Evolutionary conservation across 805 yeast species (phyloP).

Genomic region (Cyberlindnera maritima): DNA sequence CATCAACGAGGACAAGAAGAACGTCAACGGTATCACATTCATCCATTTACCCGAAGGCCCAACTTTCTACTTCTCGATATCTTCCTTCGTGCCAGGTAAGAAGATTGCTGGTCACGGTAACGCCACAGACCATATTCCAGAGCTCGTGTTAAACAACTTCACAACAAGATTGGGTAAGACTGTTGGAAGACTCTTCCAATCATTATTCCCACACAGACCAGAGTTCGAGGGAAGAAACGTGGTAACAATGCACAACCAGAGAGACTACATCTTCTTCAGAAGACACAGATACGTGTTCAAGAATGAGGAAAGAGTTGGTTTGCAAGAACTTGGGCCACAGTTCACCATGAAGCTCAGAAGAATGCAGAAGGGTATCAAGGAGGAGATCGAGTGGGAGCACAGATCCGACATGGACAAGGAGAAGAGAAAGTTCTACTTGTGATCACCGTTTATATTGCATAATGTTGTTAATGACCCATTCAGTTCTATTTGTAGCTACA

Average conservation of each 20-base stretch:
- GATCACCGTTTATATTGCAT: constrained; percentile 13
- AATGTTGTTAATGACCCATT: not conserved
- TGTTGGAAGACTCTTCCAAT: constrained; percentile 87
- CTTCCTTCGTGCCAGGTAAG: constrained; percentile 73
- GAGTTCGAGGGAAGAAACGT: constrained; percentile 96
- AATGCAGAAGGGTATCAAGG: constrained; percentile 86
- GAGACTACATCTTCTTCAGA: constrained; percentile 93
- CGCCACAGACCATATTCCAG: constrained; percentile 89
- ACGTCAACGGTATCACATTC: constrained; percentile 87
- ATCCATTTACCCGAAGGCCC: constrained; percentile 96
- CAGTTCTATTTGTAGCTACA: not conserved
- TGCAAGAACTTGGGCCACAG: constrained; percentile 96
- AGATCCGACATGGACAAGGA: constrained; percentile 95
- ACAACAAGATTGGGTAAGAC: constrained; percentile 90
- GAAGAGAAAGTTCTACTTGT: constrained; percentile 86
- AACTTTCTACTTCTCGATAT: constrained; percentile 83
- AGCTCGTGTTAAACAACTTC: constrained; percentile 87
- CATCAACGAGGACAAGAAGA: constrained; percentile 91
- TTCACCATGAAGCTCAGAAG: constrained; percentile 87
- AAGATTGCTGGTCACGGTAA: constrained; percentile 84
- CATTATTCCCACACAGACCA: constrained; percentile 89
- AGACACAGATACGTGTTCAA: constrained; percentile 89
- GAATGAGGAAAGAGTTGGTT: constrained; percentile 88
- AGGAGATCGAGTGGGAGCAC: constrained; percentile 96
- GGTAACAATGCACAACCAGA: constrained; percentile 90